phyloP scores from a whole-genome alignment of 1,139 yeast genomes.

The Geotrichum siamense region DNA sequence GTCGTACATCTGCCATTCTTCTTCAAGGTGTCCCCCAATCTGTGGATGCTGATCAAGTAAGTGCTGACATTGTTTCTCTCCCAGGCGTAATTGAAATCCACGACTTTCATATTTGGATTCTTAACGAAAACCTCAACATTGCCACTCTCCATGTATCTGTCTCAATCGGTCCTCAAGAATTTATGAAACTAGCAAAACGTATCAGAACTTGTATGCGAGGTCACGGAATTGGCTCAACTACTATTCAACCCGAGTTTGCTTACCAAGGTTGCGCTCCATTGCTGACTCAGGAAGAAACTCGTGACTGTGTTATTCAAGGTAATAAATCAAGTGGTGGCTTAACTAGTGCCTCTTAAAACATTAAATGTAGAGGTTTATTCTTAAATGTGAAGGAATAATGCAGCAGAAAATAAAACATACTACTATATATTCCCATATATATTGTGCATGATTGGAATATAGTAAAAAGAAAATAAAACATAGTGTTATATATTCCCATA shows the following conservation, averaged over 20 bases:
- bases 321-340: constrained; percentile 18
- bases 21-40: constrained; percentile 88
- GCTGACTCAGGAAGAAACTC: constrained; percentile 6
- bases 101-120: constrained; percentile 95
- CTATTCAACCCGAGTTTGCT: constrained; percentile 84
- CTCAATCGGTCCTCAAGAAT: constrained; percentile 54
- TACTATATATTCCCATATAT: no score
- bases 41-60: constrained; percentile 67
- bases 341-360: constrained; percentile 1
- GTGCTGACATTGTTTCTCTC: constrained; percentile 55
- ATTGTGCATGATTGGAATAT: no score
- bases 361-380: no score
- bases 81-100: constrained; percentile 79
- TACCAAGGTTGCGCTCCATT: neutral
- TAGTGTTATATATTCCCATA: no score
- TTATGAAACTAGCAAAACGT: constrained; percentile 62
- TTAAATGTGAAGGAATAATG: no score
- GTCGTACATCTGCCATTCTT: constrained; percentile 77
- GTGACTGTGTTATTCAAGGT: constrained; percentile 17
- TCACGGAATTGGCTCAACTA: constrained; percentile 86
- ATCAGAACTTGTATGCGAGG: constrained; percentile 75
- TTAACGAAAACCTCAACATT: constrained; percentile 78
- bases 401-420: no score
- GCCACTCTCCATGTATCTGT: constrained; percentile 87
- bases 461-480: no score